Conservation (phyloP, 768 basidiomycete genomes). For the Lyophyllum semitale region DNA sequence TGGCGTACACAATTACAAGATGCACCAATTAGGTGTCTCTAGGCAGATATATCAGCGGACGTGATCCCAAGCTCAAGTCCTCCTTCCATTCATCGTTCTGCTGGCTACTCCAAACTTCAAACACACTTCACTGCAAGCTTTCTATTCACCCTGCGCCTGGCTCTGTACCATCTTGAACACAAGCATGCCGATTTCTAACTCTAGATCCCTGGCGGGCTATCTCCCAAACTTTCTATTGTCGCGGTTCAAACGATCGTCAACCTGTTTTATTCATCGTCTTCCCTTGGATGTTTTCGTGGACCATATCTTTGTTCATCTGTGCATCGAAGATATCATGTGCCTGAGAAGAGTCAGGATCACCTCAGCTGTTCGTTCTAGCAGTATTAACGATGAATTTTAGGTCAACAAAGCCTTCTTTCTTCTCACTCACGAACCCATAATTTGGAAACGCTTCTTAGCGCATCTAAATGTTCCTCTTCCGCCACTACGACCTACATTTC, state of each 20-base stretch:
- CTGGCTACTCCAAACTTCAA: neutral
- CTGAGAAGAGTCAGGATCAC: slow-evolving; percentile 42
- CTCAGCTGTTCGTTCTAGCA: neutral
- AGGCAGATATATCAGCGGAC: neutral
- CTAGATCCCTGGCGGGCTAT: neutral
- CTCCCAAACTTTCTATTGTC: neutral
- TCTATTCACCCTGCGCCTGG: neutral
- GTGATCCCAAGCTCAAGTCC: neutral
- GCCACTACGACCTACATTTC: slow-evolving; percentile 59
- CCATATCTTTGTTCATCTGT: slow-evolving; percentile 40
- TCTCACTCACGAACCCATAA: slow-evolving; percentile 65
- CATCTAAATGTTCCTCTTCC: slow-evolving; percentile 58
- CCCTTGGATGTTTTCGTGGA: slow-evolving; percentile 45
- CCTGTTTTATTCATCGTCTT: slow-evolving; percentile 12
- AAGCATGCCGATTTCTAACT: neutral
- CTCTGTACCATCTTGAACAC: neutral
- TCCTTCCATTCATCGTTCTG: neutral
- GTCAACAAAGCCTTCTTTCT: slow-evolving; percentile 60
- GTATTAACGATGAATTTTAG: slow-evolving; percentile 30
- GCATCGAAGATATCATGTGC: slow-evolving; percentile 47
- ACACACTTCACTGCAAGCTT: neutral
- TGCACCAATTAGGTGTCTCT: neutral
- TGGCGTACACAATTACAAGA: neutral
- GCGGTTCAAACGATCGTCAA: neutral
- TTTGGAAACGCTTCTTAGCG: slow-evolving; percentile 68